phyloP scores from a whole-genome alignment of 306 rosid genomes.

The Bauhinia variegata region DNA sequence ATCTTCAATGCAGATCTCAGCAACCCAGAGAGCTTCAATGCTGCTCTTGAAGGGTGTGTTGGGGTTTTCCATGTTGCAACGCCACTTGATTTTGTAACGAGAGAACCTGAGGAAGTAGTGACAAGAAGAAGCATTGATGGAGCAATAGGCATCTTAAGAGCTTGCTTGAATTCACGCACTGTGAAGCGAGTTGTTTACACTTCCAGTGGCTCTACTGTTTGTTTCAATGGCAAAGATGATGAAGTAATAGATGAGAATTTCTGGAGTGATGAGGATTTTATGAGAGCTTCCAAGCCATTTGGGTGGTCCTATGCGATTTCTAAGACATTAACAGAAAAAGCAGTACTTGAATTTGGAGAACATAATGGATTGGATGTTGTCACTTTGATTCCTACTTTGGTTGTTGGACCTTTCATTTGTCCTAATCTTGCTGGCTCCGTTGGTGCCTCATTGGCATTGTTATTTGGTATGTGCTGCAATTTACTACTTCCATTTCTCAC shows the following conservation, averaged over 20 bases:
- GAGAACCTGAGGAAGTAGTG: slow-evolving; percentile 36
- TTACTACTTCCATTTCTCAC: neutral
- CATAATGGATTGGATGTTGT: slow-evolving; percentile 47
- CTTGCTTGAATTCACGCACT: slow-evolving; percentile 36
- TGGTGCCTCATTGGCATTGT: slow-evolving; percentile 18
- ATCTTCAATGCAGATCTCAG: slow-evolving; percentile 43
- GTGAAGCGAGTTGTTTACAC: slow-evolving; percentile 51
- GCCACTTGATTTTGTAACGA: slow-evolving; percentile 16
- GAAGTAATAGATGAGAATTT: slow-evolving; percentile 40
- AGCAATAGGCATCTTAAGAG: slow-evolving; percentile 45
- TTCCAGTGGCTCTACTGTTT: slow-evolving; percentile 35
- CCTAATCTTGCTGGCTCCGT: slow-evolving; percentile 37
- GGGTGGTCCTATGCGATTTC: slow-evolving; percentile 36
- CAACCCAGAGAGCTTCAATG: slow-evolving; percentile 36
- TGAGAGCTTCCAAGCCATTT: neutral
- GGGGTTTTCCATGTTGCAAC: slow-evolving; percentile 47
- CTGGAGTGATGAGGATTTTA: neutral
- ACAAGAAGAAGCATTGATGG: slow-evolving; percentile 37
- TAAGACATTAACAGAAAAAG: slow-evolving; percentile 48
- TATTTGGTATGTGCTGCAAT: slow-evolving; percentile 27
- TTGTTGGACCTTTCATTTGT: slow-evolving; percentile 52
- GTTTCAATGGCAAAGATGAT: neutral
- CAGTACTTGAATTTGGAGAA: slow-evolving; percentile 46
- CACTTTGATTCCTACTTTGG: slow-evolving; percentile 44
- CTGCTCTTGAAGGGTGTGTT: slow-evolving; percentile 39